phyloP scores from a whole-genome alignment of 1,284 basidiomycete genomes.

The Marasmius fiardii region DNA sequence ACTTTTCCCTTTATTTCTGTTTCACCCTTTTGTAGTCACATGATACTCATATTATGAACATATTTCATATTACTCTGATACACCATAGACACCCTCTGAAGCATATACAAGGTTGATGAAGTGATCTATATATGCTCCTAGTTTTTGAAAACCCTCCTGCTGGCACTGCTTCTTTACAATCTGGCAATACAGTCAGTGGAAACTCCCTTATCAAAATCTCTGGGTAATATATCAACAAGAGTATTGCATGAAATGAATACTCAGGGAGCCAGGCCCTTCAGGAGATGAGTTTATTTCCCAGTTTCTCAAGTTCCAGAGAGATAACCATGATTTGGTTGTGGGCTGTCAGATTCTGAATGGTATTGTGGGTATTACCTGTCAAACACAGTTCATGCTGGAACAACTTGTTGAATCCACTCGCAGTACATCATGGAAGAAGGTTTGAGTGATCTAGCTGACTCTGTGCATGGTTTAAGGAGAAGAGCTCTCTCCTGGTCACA shows the following conservation, averaged over 20 bases:
- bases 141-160: conserved; percentile 8
- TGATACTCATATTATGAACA: too few relatives aligned
- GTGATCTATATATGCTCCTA: too few relatives aligned
- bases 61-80: too few relatives aligned
- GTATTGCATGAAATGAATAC: neutral
- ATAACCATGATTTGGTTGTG: conserved; percentile 1
- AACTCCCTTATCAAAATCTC: neutral
- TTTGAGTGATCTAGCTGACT: conserved; percentile 7
- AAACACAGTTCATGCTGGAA: conserved; percentile 6
- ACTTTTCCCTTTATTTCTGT: too few relatives aligned
- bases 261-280: neutral
- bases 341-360: neutral
- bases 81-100: too few relatives aligned
- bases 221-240: neutral
- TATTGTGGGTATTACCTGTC: conserved; percentile 1
- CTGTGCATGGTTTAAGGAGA: conserved; percentile 5
- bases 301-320: conserved; percentile 3
- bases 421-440: neutral
- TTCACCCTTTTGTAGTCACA: too few relatives aligned
- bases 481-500: conserved; percentile 1
- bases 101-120: too few relatives aligned
- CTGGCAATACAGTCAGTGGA: conserved; percentile 3
- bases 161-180: neutral
- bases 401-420: conserved; percentile 2
- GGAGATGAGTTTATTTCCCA: conserved; percentile 3